Evolutionary conservation across 148 eudicot genomes (phyloP).

Genomic region (Suaeda aralocaspica): DNA sequence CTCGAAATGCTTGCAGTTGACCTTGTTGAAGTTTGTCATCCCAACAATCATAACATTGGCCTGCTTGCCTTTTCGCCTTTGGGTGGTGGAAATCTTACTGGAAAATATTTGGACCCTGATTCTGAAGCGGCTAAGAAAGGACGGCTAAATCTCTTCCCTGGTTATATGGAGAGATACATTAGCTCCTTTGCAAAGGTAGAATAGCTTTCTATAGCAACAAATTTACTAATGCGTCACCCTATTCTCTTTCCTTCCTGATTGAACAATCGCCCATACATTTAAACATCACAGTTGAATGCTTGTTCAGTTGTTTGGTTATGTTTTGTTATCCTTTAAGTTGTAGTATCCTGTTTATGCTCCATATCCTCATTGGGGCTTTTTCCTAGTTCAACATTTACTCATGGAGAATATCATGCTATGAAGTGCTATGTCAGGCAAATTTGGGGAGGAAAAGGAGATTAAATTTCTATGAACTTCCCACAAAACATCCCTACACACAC

Average conservation of each 20-base stretch:
- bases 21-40: constrained; percentile 94
- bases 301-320: background rate
- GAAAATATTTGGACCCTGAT: constrained; percentile 68
- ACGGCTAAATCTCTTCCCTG: constrained; percentile 88
- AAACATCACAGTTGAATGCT: background rate
- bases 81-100: constrained; percentile 79
- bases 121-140: constrained; percentile 83
- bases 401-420: no score
- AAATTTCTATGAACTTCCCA: no score
- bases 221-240: no score
- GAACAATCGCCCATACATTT: background rate
- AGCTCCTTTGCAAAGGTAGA: constrained; percentile 71
- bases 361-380: background rate
- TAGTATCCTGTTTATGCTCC: background rate
- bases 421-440: no score
- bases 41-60: constrained; percentile 86
- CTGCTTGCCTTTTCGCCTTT: constrained; percentile 89
- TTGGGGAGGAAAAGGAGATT: no score
- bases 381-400: background rate
- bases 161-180: constrained; percentile 89
- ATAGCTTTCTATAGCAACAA: no score
- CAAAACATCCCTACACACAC: no score
- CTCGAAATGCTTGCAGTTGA: constrained; percentile 49
- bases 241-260: no score
- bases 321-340: background rate